Evolutionary conservation across 2,329 filamentous ascomycete genomes (phyloP).

Genomic region (Phialemoniopsis sp.): DNA sequence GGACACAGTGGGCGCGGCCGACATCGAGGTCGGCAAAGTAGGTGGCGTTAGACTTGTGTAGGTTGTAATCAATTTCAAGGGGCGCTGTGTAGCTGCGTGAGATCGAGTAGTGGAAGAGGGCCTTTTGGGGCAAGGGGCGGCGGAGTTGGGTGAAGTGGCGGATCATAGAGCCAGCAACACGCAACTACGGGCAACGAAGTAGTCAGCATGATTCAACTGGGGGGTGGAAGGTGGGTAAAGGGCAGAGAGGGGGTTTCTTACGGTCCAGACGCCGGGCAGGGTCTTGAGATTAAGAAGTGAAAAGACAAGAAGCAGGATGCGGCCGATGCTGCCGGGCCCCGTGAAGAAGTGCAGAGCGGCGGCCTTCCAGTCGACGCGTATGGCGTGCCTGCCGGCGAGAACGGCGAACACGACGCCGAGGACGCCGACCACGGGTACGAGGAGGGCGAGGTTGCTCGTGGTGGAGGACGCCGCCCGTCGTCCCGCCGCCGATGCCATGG

Average conservation of each 20-base stretch:
- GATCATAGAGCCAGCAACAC: conserved; percentile 22
- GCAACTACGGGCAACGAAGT: conserved; percentile 12
- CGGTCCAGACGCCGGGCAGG: conserved; percentile 70
- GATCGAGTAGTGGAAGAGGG: conserved; percentile 24
- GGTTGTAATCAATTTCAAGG: conserved; percentile 25
- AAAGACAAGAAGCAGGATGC: conserved; percentile 50
- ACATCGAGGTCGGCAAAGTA: conserved; percentile 85
- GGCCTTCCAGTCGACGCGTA: conserved; percentile 35
- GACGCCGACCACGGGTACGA: conserved; percentile 36
- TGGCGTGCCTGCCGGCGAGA: conserved; percentile 36
- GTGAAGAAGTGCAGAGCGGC: conserved; percentile 41
- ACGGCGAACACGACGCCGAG: conserved; percentile 33
- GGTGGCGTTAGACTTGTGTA: conserved; percentile 44
- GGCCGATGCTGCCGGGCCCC: conserved; percentile 45
- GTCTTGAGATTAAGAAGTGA: conserved; percentile 67
- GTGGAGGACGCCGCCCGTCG: too few species aligned
- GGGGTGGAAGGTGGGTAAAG: neutral
- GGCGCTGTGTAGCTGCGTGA: conserved; percentile 17
- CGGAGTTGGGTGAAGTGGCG: conserved; percentile 15
- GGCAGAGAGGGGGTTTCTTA: conserved; percentile 32
- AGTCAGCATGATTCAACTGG: neutral
- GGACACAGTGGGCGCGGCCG: conserved; percentile 73
- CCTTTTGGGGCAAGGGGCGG: conserved; percentile 12
- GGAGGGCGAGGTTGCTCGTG: conserved; percentile 19
- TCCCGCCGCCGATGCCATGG: conserved; percentile 14